These are phyloP conservation scores for Coriaria nepalensis DNA, from an alignment of 306 rosid genomes.

Conservation along the genomic window DNA sequence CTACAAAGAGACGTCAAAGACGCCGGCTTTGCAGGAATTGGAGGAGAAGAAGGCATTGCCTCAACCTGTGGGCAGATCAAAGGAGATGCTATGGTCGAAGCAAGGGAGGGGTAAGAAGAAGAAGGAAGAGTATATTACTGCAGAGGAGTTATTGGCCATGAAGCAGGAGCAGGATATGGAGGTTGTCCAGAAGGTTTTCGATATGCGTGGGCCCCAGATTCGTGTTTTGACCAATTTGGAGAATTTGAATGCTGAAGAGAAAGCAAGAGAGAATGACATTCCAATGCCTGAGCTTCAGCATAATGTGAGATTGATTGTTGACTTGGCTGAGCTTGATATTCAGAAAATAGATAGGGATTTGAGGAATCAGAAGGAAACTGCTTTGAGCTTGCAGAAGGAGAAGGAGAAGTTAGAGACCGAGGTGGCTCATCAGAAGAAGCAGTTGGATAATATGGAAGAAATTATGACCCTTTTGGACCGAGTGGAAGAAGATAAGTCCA, in stretches of 20 bases:
- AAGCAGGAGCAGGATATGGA: constrained; percentile 58
- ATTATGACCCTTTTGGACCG: constrained; percentile 39
- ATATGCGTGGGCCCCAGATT: constrained; percentile 49
- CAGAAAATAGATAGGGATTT: constrained; percentile 42
- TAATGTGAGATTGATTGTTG: constrained; percentile 35
- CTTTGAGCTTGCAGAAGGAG: constrained; percentile 63
- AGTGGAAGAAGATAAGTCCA: constrained; percentile 40
- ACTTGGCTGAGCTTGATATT: constrained; percentile 35
- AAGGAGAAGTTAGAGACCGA: constrained; percentile 52
- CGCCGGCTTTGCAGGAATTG: constrained; percentile 26
- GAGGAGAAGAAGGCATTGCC: constrained; percentile 27
- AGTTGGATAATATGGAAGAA: constrained; percentile 46
- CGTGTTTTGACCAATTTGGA: constrained; percentile 40
- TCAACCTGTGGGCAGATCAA: constrained; percentile 24
- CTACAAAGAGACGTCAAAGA: constrained; percentile 28
- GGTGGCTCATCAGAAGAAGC: constrained; percentile 48
- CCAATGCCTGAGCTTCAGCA: constrained; percentile 54
- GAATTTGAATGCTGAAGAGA: constrained; percentile 42
- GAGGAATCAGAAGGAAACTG: constrained; percentile 58
- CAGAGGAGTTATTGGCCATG: constrained; percentile 59
- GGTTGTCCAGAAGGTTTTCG: constrained; percentile 55
- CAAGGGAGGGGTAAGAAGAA: constrained; percentile 27
- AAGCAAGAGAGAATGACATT: constrained; percentile 24
- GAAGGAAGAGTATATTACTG: constrained; percentile 46
- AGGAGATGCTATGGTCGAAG: constrained; percentile 56